phyloP scores from a whole-genome alignment of 2,329 filamentous ascomycete genomes.

The Aspergillus sp. region DNA sequence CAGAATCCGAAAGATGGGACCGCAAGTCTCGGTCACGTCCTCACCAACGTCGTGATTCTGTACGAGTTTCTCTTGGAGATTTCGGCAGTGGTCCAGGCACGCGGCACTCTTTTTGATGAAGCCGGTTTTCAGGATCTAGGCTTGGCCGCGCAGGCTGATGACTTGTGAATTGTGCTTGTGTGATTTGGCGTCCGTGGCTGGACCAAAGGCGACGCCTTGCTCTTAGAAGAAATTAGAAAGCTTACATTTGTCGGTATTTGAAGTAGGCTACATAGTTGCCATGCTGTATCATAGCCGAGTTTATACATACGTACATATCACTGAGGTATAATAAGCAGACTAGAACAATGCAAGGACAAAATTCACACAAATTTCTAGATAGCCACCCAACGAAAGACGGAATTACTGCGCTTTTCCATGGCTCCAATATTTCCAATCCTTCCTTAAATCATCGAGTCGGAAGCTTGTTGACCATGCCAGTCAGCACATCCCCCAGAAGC shows the following conservation, averaged over 20 bases:
- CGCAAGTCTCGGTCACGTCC: conserved; percentile 72
- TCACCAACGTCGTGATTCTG: conserved; percentile 76
- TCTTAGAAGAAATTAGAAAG: not conserved
- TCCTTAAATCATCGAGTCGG: too few relatives aligned
- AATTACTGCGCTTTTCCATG: not conserved
- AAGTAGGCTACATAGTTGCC: not conserved
- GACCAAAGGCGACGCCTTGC: not conserved
- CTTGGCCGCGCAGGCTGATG: not conserved
- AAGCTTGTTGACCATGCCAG: not conserved
- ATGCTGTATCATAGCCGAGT: not conserved
- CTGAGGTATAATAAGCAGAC: not conserved
- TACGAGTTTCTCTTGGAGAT: conserved; percentile 80
- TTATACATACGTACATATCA: not conserved
- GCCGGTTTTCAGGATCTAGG: conserved; percentile 55
- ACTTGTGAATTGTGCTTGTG: not conserved
- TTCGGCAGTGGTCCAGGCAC: conserved; percentile 70
- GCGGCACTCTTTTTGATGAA: conserved; percentile 74
- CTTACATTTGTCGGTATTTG: not conserved
- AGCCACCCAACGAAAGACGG: not conserved
- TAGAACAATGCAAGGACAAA: not conserved
- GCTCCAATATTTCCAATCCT: not conserved
- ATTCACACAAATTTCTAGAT: not conserved
- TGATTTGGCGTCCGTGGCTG: not conserved
- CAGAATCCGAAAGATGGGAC: conserved; percentile 46
- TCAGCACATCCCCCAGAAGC: not conserved